Percentiles rank a stretch among this genome's conserved stretches.
Conservation (phyloP, 1,139 yeast species). For the Hemisphaericaspora xylofermentans region DNA sequence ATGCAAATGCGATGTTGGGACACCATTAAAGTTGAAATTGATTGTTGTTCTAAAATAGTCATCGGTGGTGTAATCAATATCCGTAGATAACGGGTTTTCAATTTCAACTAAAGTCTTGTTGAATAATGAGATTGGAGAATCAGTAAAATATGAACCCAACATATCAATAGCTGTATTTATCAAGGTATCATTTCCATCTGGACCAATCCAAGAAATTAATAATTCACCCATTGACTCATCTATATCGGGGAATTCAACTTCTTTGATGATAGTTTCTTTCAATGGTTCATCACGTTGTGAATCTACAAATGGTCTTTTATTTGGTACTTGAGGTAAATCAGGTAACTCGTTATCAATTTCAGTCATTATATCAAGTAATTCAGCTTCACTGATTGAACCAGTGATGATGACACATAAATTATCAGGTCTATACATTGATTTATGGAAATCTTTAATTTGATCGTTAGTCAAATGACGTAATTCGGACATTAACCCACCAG, state of each 20-base stretch:
- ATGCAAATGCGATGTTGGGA: constrained; percentile 64
- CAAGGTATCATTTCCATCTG: constrained; percentile 52
- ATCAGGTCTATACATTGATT: constrained; percentile 71
- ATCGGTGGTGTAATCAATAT: constrained; percentile 66
- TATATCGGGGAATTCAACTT: constrained; percentile 80
- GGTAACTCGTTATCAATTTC: constrained; percentile 63
- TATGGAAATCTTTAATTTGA: constrained; percentile 75
- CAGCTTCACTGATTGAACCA: constrained; percentile 78
- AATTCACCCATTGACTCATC: constrained; percentile 86
- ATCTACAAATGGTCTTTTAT: constrained; percentile 78
- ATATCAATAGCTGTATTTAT: constrained; percentile 68
- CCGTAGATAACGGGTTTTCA: constrained; percentile 79
- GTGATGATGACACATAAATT: constrained; percentile 80
- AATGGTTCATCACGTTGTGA: constrained; percentile 50
- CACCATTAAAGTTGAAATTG: constrained; percentile 64
- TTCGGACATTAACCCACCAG: constrained; percentile 86
- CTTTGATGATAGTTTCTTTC: constrained; percentile 40
- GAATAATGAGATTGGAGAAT: constrained; percentile 68
- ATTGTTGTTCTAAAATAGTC: constrained; percentile 63
- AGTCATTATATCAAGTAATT: constrained; percentile 59
- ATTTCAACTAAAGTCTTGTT: constrained; percentile 73
- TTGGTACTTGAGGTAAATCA: constrained; percentile 33
- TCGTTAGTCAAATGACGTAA: constrained; percentile 72
- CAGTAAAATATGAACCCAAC: constrained; percentile 74
- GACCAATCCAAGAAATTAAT: constrained; percentile 81